These are phyloP conservation scores for Talinum fruticosum DNA, from an alignment of 148 eudicot species.

Conservation along the genomic window DNA sequence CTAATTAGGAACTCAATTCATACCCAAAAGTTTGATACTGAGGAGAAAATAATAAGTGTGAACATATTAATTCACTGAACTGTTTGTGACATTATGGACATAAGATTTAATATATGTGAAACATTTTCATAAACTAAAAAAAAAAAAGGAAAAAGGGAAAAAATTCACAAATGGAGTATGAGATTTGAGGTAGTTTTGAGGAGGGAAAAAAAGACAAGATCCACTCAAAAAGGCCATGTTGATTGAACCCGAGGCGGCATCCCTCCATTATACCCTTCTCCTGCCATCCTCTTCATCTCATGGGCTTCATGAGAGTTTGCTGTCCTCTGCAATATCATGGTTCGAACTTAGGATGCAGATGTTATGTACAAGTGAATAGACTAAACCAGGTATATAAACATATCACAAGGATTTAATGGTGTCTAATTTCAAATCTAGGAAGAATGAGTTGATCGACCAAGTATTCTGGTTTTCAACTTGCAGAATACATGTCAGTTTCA, in stretches of 20 bases:
- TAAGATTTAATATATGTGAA: neutral
- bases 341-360: no score
- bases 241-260: conserved; percentile 28
- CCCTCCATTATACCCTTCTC: conserved; percentile 40
- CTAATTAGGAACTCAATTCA: no score
- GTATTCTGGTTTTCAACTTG: no score
- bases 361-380: no score
- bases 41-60: neutral
- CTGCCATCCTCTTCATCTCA: conserved; percentile 33
- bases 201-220: neutral
- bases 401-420: no score
- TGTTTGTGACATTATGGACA: neutral
- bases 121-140: neutral
- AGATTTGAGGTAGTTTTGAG: neutral
- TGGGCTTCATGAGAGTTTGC: conserved; percentile 42
- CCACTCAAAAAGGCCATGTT: conserved; percentile 39
- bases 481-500: no score
- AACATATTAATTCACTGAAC: neutral
- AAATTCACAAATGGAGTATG: neutral
- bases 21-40: no score
- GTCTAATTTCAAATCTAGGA: no score
- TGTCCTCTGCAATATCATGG: conserved; percentile 38
- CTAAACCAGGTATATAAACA: no score
- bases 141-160: neutral
- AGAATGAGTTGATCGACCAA: no score